phyloP scores from a whole-genome alignment of 75 land plant genomes.

The Picea glauca region DNA sequence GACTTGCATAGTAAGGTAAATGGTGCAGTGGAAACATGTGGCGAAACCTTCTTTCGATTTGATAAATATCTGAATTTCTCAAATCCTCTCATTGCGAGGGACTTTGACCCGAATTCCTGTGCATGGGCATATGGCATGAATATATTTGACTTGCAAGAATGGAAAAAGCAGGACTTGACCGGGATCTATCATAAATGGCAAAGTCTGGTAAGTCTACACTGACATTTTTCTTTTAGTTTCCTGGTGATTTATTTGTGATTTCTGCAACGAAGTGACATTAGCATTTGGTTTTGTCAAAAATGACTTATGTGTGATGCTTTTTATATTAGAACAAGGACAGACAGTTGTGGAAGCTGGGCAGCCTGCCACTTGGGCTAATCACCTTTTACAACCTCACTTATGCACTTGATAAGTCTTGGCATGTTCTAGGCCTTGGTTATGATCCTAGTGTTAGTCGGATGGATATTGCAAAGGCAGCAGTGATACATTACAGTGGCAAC shows the following conservation, averaged over 20 bases:
- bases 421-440: constrained; percentile 65
- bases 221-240: not conserved
- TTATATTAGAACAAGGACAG: constrained; percentile 47
- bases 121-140: constrained; percentile 89
- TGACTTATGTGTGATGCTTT: not conserved
- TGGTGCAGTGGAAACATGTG: constrained; percentile 65
- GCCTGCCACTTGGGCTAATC: constrained; percentile 50
- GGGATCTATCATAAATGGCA: constrained; percentile 97
- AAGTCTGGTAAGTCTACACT: constrained; percentile 53
- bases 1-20: constrained; percentile 57
- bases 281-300: not conserved
- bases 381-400: constrained; percentile 58
- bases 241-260: not conserved
- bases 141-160: constrained; percentile 61
- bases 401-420: constrained; percentile 72
- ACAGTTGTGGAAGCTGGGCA: constrained; percentile 53
- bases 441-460: constrained; percentile 40
- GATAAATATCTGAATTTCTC: constrained; percentile 68
- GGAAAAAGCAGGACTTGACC: constrained; percentile 61
- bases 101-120: constrained; percentile 65
- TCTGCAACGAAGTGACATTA: not conserved
- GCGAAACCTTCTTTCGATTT: constrained; percentile 50
- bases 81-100: constrained; percentile 56
- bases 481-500: constrained; percentile 61
- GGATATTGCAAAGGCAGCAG: constrained; percentile 52